Evolutionary conservation across 176 grass and related monocot genomes (phyloP), one percentile per base, ranked within the genome.

Genomic region (Leersia perrieri): DNA sequence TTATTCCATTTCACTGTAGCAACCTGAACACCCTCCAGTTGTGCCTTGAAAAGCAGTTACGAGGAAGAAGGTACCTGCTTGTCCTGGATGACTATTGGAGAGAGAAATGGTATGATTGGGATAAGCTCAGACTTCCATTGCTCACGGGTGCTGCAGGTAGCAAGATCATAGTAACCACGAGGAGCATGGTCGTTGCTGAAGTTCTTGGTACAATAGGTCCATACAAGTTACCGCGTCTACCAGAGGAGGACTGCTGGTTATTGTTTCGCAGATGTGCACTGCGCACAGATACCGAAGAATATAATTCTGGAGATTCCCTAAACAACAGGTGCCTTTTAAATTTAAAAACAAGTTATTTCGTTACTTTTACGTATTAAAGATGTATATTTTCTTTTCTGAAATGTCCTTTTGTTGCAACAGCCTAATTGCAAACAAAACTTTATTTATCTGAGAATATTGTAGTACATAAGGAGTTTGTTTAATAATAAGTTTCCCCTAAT

Each of bases 161-260:
- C 70, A 89, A 73, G 32, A 85, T 87, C 47, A 40, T 93, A 35
- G 80, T 93, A 31, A 89, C 91, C 1, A 90, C 91, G 4, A 84
- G 76, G 31, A 78, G 42, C 16, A 10, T 3, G 4, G 12, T 0
- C n/a, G 75, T 93, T 28, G 87, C 83, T 70, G 10, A 5, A 11
- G 22, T 40, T 13, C 12, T 76, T 20, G 63, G 68, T 15, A 47
- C 77, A 6, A 51, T n/a, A 66, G 10, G 5, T 7, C 14, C 79
- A 2, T 87, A 81, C 38, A 1, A 3, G 0, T 86, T 93, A 77
- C 3, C 30, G 29, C 0, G 16, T 20, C 58, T 93, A 42, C 23
- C 77, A 26, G 31, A 60, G 2, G 9, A 87, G 0, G 45, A 74
- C 67, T 93, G 87, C 47, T 87, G 64, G 77, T 64, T 35, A 39